Base-by-base conservation (phyloP, 1,284 basidiomycete species). In the Moesziomyces antarcticus region DNA sequence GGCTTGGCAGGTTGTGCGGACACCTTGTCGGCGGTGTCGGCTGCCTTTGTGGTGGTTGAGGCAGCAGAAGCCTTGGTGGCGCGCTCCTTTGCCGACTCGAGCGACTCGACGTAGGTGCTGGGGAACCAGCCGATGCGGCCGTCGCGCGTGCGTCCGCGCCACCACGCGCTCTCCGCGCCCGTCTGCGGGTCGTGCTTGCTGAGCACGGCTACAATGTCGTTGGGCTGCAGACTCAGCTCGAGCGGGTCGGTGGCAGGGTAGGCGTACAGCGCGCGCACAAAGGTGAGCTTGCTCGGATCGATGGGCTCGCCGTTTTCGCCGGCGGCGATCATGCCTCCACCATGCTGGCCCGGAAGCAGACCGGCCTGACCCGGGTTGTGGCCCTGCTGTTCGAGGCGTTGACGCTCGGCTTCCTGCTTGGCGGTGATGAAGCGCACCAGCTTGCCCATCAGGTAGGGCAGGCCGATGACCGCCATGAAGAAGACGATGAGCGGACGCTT, bases 121-220 rank as follows among this genome's bases (percentile, higher is more conserved):
- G 96, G 96, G 88, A 99, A 97, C 94, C 94, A 99, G 0, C 96
- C 96, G 75, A 93, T 91, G 69, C 91, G 88, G 0, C 96, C 97
- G 77, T 99, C 95, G 61, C 96, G 88, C 66, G 93, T 96, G 52
- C 96, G 87, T 0, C 96, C 96, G 83, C 91, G 91, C 94, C 95
- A 99, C 96, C 97, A 99, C 50, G 94, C 93, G 16, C 88, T 89
- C 62, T 90, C 90, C 24, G 91, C 88, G 50, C 91, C 91, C 41
- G 82, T 83, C 46, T 78, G 68, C 8, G 81, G 81, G 49, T 84
- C 80, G 24, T 90, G 89, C 89, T 25, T 88, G 85, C 13, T 92
- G 85, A 96, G 89, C 50, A 99, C 91, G 3, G 97, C 97, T 3
- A 99, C 92, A 64, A 99, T 94, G 84, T 97, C 94, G 81, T 96